Conservation (phyloP, 495 filamentous ascomycete species). For the Podospora pseudoanserina region DNA sequence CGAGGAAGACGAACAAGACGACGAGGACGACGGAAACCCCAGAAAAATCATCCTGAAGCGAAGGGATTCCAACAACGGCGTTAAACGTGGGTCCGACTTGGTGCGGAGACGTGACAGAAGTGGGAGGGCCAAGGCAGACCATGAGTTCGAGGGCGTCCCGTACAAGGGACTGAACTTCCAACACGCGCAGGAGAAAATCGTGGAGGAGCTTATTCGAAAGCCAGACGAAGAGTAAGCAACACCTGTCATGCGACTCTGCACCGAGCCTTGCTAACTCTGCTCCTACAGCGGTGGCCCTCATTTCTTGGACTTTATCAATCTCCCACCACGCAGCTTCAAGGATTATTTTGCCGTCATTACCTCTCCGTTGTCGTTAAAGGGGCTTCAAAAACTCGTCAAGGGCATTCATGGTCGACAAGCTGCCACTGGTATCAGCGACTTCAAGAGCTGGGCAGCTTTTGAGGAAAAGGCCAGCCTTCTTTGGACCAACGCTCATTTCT, state of each 20-base stretch:
- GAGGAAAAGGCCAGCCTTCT: constrained; percentile 73
- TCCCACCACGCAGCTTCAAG: constrained; percentile 57
- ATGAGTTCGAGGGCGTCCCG: constrained; percentile 49
- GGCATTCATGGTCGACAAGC: constrained; percentile 63
- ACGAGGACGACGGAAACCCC: constrained; percentile 29
- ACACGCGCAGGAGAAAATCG: constrained; percentile 75
- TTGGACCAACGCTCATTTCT: constrained; percentile 80
- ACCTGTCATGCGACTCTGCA: constrained; percentile 9
- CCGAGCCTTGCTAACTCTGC: background rate
- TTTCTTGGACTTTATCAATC: constrained; percentile 61
- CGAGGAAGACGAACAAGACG: constrained; percentile 34
- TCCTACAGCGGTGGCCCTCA: constrained; percentile 41
- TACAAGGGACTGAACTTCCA: constrained; percentile 68
- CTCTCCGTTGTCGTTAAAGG: constrained; percentile 67
- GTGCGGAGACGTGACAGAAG: constrained; percentile 18
- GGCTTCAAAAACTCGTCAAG: constrained; percentile 65
- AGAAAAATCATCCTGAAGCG: constrained; percentile 33
- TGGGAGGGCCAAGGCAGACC: constrained; percentile 40
- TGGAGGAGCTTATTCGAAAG: constrained; percentile 62
- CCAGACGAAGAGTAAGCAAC: constrained; percentile 57
- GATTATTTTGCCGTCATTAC: constrained; percentile 78
- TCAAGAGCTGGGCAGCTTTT: constrained; percentile 75
- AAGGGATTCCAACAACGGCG: constrained; percentile 29
- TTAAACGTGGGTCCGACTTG: constrained; percentile 12
- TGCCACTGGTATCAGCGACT: constrained; percentile 62